These are phyloP conservation scores for Stropharia rugosoannulata DNA, from an alignment of 768 basidiomycete species.

Conservation along the genomic window DNA sequence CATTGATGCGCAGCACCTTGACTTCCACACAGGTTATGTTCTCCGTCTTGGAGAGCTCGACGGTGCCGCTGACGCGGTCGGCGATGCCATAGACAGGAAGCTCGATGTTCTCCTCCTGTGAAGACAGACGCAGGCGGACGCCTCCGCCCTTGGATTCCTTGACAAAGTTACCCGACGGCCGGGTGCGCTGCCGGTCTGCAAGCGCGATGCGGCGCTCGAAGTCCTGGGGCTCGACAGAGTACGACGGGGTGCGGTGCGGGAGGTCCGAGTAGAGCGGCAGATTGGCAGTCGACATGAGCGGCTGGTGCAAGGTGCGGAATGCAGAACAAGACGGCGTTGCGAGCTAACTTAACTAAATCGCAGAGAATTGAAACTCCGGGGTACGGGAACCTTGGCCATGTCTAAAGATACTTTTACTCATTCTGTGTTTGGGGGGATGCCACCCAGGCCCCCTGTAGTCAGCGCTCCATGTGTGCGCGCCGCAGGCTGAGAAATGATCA, in stretches of 20 bases:
- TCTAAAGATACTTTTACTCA: not conserved
- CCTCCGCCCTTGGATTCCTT: constrained; percentile 60
- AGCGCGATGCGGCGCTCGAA: constrained; percentile 55
- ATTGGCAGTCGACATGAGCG: constrained; percentile 30
- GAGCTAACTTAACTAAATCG: not conserved
- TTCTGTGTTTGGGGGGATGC: constrained; percentile 6
- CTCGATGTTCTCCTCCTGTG: constrained; percentile 47
- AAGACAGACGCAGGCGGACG: constrained; percentile 47
- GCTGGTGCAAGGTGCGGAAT: not conserved
- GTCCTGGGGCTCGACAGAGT: constrained; percentile 52
- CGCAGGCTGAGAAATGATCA: constrained; percentile 16
- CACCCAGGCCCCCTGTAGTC: not conserved
- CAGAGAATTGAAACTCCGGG: constrained; percentile 5
- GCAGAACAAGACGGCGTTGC: not conserved
- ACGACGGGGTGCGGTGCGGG: constrained; percentile 42
- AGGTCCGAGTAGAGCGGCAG: constrained; percentile 49
- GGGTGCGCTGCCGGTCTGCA: constrained; percentile 33
- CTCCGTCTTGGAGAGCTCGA: constrained; percentile 56
- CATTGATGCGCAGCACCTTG: constrained; percentile 38
- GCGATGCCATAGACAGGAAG: constrained; percentile 61
- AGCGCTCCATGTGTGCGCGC: constrained; percentile 13
- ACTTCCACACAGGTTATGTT: constrained; percentile 61
- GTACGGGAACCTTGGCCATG: not conserved
- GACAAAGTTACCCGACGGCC: constrained; percentile 48
- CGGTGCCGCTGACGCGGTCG: constrained; percentile 50